Evolutionary conservation across 768 basidiomycete species (phyloP), one percentile per base, ranked within the genome.

Genomic region (Gloeophyllum trabeum): DNA sequence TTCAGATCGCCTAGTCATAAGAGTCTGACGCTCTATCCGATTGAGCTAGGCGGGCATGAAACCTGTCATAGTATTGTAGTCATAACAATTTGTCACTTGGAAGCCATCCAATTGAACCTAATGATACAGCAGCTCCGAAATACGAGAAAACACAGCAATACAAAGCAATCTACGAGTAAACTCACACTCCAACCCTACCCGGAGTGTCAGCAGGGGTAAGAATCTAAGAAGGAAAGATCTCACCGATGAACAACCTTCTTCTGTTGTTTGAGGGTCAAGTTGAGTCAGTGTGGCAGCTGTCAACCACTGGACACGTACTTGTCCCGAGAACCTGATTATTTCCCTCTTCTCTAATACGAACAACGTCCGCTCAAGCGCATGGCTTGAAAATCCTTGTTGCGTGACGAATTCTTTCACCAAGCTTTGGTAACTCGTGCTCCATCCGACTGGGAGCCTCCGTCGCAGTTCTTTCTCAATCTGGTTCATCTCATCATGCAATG

Each of bases 341-440:
- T 99, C 96, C 48, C 91, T 70, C 66, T 96, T 94, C 70, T 99
- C 96, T 65, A 99, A 55, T 39, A 98, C 71, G 54, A 79, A 96
- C 47, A 98, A 61, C 16, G 88, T 90, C 48, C 91, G 69, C 59
- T 99, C 96, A 18, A 98, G 71, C 18, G 93, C 87, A 61, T 92
- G 90, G 47, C 73, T 79, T 26, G 85, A 84, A 56, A 83, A 96
- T 3, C 90, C 88, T 58, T 97, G 91, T 51, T 89, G 82, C 6
- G 77, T 81, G 5, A 96, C 92, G 55, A 98, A 98, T 63, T 98
- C 94, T 47, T 82, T 76, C 25, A 92, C 75, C 36, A 99, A 69
- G 51, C 83, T 87, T 59, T 93, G 87, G 55, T 98, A 98, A 53
- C 90, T 93, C 46, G 93, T 97, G 48, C 82, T 91, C 91, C 93